These are phyloP conservation scores for Pyrenochaeta sp. DNA, from an alignment of 2,329 filamentous ascomycete species.

Conservation along the genomic window DNA sequence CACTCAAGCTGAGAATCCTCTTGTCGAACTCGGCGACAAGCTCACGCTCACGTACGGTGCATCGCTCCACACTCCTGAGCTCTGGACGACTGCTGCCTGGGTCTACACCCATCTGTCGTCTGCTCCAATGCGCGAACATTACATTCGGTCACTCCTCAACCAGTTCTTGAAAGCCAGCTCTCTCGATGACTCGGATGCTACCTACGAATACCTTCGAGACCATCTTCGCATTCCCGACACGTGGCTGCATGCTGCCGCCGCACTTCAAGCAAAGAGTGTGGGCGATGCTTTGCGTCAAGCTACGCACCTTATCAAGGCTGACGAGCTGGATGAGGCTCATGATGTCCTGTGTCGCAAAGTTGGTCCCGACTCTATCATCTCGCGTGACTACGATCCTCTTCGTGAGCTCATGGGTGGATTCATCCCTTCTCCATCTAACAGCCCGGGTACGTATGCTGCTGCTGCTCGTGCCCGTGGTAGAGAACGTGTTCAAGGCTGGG, in stretches of 20 bases:
- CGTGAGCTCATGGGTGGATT: conserved; percentile 76
- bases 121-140: conserved; percentile 69
- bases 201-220: conserved; percentile 66
- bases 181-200: conserved; percentile 63
- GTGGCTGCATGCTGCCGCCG: conserved; percentile 90
- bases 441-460: conserved; percentile 15
- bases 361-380: conserved; percentile 81
- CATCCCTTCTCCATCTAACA: conserved; percentile 55
- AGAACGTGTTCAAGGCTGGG: conserved; percentile 72
- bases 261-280: conserved; percentile 78
- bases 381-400: conserved; percentile 77
- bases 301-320: conserved; percentile 77
- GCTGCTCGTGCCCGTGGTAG: conserved; percentile 15
- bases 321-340: conserved; percentile 81
- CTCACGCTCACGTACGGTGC: conserved; percentile 58
- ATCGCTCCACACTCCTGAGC: conserved; percentile 43
- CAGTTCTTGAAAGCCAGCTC: conserved; percentile 70
- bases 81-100: conserved; percentile 66
- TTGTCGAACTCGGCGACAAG: conserved; percentile 64
- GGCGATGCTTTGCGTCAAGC: conserved; percentile 67
- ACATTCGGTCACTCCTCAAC: conserved; percentile 69
- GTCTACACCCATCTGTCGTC: conserved; percentile 79
- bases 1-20: conserved; percentile 62
- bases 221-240: conserved; percentile 73
- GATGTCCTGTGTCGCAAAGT: conserved; percentile 80